Evolutionary conservation across 2,329 filamentous ascomycete species (phyloP).

Genomic region (Geoglossum cookeanum): DNA sequence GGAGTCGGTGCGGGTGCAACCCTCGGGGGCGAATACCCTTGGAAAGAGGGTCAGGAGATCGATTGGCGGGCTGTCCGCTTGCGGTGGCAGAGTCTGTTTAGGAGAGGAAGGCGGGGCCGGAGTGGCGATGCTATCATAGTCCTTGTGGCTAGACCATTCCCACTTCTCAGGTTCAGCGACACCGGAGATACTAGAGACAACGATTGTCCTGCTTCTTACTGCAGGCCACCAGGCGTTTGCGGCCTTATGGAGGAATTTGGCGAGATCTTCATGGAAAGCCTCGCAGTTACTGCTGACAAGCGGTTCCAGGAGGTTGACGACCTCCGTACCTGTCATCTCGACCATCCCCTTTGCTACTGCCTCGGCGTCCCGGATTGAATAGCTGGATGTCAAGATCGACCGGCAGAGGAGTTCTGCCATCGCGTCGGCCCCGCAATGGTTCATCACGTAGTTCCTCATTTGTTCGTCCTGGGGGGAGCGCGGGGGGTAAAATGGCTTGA

Average conservation of each 20-base stretch:
- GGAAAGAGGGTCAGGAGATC: neutral
- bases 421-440: neutral
- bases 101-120: too few relatives aligned
- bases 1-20: neutral
- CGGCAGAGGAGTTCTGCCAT: neutral
- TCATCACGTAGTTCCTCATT: neutral
- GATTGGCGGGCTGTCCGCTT: neutral
- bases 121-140: neutral
- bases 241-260: neutral
- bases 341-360: too few relatives aligned
- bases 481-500: neutral
- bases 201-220: neutral
- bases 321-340: too few relatives aligned
- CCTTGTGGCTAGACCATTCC: neutral
- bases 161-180: neutral
- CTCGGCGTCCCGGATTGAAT: neutral
- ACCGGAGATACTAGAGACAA: neutral
- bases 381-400: neutral
- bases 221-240: neutral
- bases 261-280: neutral
- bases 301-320: neutral
- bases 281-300: neutral
- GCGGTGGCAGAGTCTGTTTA: too few relatives aligned
- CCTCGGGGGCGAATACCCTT: neutral
- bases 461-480: neutral